Evolutionary conservation across 2,329 filamentous ascomycete genomes (phyloP).

Genomic region (Fusarium tricinctum): DNA sequence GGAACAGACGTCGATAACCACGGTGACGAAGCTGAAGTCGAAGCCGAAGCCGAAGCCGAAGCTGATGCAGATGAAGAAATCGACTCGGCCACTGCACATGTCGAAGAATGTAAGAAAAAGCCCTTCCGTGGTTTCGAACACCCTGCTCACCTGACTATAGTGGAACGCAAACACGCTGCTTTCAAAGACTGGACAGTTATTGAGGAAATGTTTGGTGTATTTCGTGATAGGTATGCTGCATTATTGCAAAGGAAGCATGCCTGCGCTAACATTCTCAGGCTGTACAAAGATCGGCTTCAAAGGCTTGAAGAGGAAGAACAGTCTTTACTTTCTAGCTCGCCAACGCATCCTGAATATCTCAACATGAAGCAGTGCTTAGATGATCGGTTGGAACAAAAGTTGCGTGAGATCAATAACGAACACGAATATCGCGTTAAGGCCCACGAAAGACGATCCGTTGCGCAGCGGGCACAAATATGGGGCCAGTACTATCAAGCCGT

Average conservation of each 20-base stretch:
- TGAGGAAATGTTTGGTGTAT: conserved; percentile 88
- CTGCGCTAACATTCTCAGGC: conserved; percentile 62
- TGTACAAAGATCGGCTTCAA: conserved; percentile 89
- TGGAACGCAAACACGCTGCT: conserved; percentile 82
- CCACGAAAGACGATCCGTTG: conserved; percentile 80
- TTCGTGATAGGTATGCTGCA: conserved; percentile 78
- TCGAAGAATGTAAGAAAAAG: conserved; percentile 70
- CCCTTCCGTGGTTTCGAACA: conserved; percentile 10
- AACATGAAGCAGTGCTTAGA: conserved; percentile 91
- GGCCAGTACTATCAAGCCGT: conserved; percentile 91
- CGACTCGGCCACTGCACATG: conserved; percentile 70
- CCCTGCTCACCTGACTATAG: conserved; percentile 60
- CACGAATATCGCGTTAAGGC: conserved; percentile 80
- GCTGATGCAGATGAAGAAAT: conserved; percentile 71
- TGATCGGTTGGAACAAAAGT: conserved; percentile 83
- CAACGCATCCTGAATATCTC: conserved; percentile 91
- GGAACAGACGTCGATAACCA: conserved; percentile 61
- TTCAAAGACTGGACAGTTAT: conserved; percentile 84
- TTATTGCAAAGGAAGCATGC: background rate
- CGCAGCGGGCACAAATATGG: conserved; percentile 86
- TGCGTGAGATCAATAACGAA: conserved; percentile 80
- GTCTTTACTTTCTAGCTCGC: conserved; percentile 69
- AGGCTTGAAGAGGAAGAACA: conserved; percentile 80
- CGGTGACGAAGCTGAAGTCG: conserved; percentile 69
- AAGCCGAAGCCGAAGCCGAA: conserved; percentile 67